phyloP scores from a whole-genome alignment of 495 filamentous ascomycete species.

The Cercophora samala region DNA sequence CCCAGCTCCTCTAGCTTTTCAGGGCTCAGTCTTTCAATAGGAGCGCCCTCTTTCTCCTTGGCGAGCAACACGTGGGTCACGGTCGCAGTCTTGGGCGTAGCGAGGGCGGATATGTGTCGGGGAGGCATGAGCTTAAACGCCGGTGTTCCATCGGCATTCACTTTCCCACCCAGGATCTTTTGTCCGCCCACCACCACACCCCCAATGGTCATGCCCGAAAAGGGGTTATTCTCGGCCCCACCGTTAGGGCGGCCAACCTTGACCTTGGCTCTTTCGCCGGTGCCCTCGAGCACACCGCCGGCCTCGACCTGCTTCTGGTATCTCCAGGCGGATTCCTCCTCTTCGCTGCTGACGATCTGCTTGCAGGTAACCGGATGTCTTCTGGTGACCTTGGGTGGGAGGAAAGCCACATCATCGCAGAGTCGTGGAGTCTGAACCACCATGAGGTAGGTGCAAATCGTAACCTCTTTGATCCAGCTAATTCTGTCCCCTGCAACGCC shows the following conservation, averaged over 20 bases:
- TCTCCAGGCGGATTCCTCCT: conserved; percentile 56
- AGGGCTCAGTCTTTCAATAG: conserved; percentile 47
- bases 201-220: conserved; percentile 40
- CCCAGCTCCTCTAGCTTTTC: conserved; percentile 66
- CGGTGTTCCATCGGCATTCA: conserved; percentile 38
- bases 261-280: conserved; percentile 36
- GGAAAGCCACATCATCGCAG: conserved; percentile 89
- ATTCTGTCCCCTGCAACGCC: conserved; percentile 73
- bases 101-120: conserved; percentile 30
- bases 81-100: not conserved
- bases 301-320: conserved; percentile 53
- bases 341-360: conserved; percentile 58
- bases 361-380: conserved; percentile 76
- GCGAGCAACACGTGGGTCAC: conserved; percentile 35
- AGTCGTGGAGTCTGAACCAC: conserved; percentile 89
- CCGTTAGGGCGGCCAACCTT: not conserved
- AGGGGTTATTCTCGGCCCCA: conserved; percentile 16
- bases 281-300: conserved; percentile 46
- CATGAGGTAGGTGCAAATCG: conserved; percentile 93
- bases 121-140: conserved; percentile 33
- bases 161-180: conserved; percentile 41
- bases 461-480: conserved; percentile 91
- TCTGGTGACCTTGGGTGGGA: conserved; percentile 76
- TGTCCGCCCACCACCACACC: conserved; percentile 55
- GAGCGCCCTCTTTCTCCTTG: conserved; percentile 15